Evolutionary conservation across 805 yeast genomes (phyloP).

Genomic region (Candida orba): DNA sequence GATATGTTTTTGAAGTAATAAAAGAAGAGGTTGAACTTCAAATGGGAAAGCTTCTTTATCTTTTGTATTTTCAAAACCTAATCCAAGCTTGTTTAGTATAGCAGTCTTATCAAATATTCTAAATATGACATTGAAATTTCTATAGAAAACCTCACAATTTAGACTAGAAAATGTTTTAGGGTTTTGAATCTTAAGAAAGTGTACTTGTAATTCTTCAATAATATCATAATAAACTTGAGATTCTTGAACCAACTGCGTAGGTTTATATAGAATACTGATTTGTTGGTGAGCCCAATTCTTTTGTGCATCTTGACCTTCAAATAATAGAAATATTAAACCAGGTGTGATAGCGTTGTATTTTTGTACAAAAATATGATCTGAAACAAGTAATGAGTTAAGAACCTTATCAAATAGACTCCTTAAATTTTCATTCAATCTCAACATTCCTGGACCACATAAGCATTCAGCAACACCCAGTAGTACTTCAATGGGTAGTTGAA

Average conservation of each 20-base stretch:
- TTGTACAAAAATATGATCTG: constrained; percentile 24
- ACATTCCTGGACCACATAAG: constrained; percentile 42
- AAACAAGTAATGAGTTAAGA: constrained; percentile 25
- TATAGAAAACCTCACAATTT: constrained; percentile 42
- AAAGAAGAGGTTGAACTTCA: constrained; percentile 30
- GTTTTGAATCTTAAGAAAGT: constrained; percentile 47
- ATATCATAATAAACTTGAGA: constrained; percentile 28
- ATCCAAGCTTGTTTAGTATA: constrained; percentile 23
- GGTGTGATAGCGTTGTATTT: constrained; percentile 30
- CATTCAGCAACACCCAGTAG: constrained; percentile 37
- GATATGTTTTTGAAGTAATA: constrained; percentile 43
- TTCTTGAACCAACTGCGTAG: constrained; percentile 14
- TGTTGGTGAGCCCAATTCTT: constrained; percentile 40
- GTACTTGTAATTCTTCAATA: constrained; percentile 48
- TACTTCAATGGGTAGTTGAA: constrained; percentile 11
- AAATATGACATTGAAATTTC: constrained; percentile 30
- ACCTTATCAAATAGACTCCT: constrained; percentile 31
- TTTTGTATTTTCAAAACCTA: constrained; percentile 22
- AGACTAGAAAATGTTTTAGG: constrained; percentile 39
- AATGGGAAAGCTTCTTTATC: constrained; percentile 17
- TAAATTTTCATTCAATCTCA: constrained; percentile 33
- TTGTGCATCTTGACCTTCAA: constrained; percentile 44
- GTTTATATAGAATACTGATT: constrained; percentile 18
- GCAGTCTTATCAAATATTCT: constrained; percentile 29
- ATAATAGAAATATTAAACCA: constrained; percentile 46